Evolutionary conservation across 192 early-diverging fungal genomes (phyloP).

Genomic region (Coemansia sp.): DNA sequence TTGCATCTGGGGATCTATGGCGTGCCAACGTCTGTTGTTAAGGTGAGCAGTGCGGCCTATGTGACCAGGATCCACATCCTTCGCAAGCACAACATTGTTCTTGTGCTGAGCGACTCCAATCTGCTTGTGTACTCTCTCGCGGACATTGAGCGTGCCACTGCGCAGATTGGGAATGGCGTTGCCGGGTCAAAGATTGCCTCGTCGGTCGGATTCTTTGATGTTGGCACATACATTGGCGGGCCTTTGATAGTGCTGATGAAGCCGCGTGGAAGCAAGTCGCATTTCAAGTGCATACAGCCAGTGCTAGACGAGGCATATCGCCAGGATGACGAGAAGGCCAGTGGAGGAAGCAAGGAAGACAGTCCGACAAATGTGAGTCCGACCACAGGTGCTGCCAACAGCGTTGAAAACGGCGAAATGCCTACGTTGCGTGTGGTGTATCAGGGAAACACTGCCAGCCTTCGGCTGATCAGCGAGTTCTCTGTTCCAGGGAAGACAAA

Average conservation of each 20-base stretch:
- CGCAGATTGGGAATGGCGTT: slow-evolving; percentile 20
- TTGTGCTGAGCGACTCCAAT: slow-evolving; percentile 41
- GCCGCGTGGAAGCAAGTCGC: slow-evolving; percentile 43
- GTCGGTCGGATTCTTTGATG: slow-evolving; percentile 47
- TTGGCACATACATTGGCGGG: slow-evolving; percentile 34
- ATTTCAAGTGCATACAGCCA: slow-evolving; percentile 56
- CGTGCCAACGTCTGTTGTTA: slow-evolving; percentile 49
- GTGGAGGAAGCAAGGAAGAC: background rate
- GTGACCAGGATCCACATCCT: slow-evolving; percentile 48
- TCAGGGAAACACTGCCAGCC: slow-evolving; percentile 20
- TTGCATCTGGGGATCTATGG: slow-evolving; percentile 52
- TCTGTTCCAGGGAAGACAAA: slow-evolving; percentile 59
- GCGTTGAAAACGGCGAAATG: background rate
- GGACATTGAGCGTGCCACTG: slow-evolving; percentile 38
- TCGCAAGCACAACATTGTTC: slow-evolving; percentile 33
- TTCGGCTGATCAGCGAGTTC: slow-evolving; percentile 52
- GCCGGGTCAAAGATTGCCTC: slow-evolving; percentile 42
- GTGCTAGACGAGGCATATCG: background rate
- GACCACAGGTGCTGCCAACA: background rate
- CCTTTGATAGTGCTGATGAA: slow-evolving; percentile 53
- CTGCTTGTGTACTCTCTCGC: slow-evolving; percentile 44
- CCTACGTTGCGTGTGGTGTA: slow-evolving; percentile 37
- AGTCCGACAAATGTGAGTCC: background rate
- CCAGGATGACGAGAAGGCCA: background rate
- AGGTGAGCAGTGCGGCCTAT: slow-evolving; percentile 20